Conservation (phyloP, 2,329 filamentous ascomycete genomes). For the Phaeosphaeriaceae sp. region DNA sequence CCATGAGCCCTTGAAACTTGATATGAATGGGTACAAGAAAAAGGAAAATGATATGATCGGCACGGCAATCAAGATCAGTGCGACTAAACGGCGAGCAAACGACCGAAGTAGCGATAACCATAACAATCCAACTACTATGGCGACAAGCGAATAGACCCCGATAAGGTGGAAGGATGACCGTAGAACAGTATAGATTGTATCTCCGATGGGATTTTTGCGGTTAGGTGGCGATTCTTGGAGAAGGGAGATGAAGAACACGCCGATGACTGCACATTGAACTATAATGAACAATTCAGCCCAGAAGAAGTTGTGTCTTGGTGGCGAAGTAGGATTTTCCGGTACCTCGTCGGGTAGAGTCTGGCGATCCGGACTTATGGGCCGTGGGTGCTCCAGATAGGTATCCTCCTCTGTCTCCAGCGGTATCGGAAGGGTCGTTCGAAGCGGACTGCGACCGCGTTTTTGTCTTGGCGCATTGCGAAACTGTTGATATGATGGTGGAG, state of each 20-base stretch:
- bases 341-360: slow-evolving; percentile 65
- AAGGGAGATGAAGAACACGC: slow-evolving; percentile 87
- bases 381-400: slow-evolving; percentile 52
- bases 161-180: slow-evolving; percentile 88
- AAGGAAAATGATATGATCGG: slow-evolving; percentile 88
- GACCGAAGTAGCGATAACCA: slow-evolving; percentile 90
- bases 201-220: slow-evolving; percentile 76
- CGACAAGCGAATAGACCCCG: slow-evolving; percentile 88
- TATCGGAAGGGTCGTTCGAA: slow-evolving; percentile 48
- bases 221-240: slow-evolving; percentile 80
- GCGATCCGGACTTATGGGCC: slow-evolving; percentile 55
- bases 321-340: slow-evolving; percentile 53
- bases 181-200: slow-evolving; percentile 92
- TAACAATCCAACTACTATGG: slow-evolving; percentile 82
- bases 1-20: slow-evolving; percentile 80
- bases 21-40: slow-evolving; percentile 87
- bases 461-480: slow-evolving; percentile 56
- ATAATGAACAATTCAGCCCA: slow-evolving; percentile 92
- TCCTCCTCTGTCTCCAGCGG: slow-evolving; percentile 61
- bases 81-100: slow-evolving; percentile 84
- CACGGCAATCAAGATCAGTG: slow-evolving; percentile 80
- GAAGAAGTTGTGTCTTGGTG: slow-evolving; percentile 77
- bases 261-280: slow-evolving; percentile 79
- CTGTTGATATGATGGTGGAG: slow-evolving; percentile 63
- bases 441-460: slow-evolving; percentile 51